Conservation (phyloP, 306 rosid species). For the Vachellia collinsii region DNA sequence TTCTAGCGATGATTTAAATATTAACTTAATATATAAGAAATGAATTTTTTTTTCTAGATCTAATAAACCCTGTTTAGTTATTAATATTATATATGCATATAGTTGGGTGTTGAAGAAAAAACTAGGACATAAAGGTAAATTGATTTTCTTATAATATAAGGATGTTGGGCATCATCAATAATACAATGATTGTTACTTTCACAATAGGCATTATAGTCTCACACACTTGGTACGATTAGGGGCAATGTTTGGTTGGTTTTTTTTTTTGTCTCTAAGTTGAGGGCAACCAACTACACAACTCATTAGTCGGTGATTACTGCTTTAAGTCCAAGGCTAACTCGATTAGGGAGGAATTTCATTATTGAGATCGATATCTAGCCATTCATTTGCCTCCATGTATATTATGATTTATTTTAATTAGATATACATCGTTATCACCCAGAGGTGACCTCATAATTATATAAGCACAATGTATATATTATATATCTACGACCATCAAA, state of each 20-base stretch:
- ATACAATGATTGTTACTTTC: constrained; percentile 51
- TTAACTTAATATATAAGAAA: too few species aligned
- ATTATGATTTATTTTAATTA: constrained; percentile 18
- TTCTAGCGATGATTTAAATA: too few species aligned
- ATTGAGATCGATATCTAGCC: neutral
- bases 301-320: constrained; percentile 42
- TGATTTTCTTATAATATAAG: neutral
- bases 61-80: too few species aligned
- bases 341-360: constrained; percentile 3
- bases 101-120: neutral
- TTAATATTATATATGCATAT: too few species aligned
- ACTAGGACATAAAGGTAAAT: neutral
- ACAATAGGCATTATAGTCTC: constrained; percentile 32
- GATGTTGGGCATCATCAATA: constrained; percentile 41
- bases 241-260: constrained; percentile 2
- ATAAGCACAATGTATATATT: neutral
- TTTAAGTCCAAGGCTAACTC: constrained; percentile 36
- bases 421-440: constrained; percentile 16
- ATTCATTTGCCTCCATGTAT: neutral
- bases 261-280: constrained; percentile 18
- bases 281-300: constrained; percentile 33
- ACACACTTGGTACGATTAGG: constrained; percentile 20
- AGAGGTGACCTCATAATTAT: neutral
- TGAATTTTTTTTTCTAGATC: too few species aligned
- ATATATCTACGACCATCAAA: neutral